phyloP scores from a whole-genome alignment of 2,329 filamentous ascomycete species.

The Apiospora sp. region DNA sequence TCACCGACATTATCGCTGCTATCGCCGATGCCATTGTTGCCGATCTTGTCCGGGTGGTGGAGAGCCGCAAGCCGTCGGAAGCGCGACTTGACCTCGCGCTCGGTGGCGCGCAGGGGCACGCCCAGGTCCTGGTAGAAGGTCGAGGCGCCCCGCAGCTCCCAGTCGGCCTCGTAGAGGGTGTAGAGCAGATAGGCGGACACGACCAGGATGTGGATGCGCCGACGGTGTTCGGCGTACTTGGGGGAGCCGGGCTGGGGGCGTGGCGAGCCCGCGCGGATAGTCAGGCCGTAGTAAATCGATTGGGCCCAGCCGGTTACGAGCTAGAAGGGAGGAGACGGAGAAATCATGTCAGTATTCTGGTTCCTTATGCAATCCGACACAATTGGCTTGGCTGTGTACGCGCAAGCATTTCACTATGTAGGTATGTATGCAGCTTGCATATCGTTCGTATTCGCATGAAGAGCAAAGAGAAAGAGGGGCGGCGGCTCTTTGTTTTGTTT shows the following conservation, averaged over 20 bases:
- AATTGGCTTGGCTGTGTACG: neutral
- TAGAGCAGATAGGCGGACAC: constrained; percentile 86
- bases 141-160: constrained; percentile 73
- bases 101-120: constrained; percentile 72
- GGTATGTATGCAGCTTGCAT: neutral
- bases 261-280: constrained; percentile 87
- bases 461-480: constrained; percentile 8
- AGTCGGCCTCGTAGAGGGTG: constrained; percentile 91
- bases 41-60: constrained; percentile 86
- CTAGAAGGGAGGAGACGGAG: constrained; percentile 50
- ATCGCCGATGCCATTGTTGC: constrained; percentile 46
- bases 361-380: neutral
- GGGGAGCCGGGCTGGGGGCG: constrained; percentile 76
- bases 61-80: constrained; percentile 79
- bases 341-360: constrained; percentile 30
- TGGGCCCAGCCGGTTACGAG: constrained; percentile 82
- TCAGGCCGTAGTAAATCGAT: constrained; percentile 83
- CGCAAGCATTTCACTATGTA: neutral
- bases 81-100: constrained; percentile 80
- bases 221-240: constrained; percentile 76
- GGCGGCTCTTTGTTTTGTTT: constrained; percentile 3
- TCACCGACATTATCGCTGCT: constrained; percentile 40
- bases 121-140: constrained; percentile 84
- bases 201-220: constrained; percentile 83
- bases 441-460: constrained; percentile 11